These are phyloP conservation scores for Microbotryum violaceum DNA, from an alignment of 1,284 basidiomycete species.

Conservation along the genomic window DNA sequence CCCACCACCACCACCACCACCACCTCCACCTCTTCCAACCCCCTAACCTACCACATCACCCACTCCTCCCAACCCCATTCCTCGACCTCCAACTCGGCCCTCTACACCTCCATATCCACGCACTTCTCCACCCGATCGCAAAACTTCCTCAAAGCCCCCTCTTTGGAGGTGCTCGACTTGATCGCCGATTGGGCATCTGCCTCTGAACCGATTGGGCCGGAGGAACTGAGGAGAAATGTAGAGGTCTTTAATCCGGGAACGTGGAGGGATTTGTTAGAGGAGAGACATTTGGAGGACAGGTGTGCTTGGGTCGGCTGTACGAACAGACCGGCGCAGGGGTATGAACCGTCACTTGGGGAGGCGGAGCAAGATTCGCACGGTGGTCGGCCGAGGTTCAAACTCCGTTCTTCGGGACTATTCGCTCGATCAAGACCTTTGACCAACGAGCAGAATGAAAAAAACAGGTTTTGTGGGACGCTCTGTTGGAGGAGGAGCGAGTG, in stretches of 20 bases:
- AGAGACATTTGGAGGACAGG: conserved; percentile 11
- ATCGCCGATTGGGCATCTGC: neutral
- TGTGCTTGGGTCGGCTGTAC: conserved; percentile 1
- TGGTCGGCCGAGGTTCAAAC: too few relatives aligned
- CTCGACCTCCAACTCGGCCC: neutral
- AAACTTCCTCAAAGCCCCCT: neutral
- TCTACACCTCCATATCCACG: neutral
- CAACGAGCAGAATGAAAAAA: too few relatives aligned
- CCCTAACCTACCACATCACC: conserved; percentile 9
- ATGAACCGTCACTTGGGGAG: too few relatives aligned
- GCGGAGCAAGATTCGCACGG: too few relatives aligned
- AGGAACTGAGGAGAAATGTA: neutral
- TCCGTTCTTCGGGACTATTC: too few relatives aligned
- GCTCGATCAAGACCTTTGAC: too few relatives aligned
- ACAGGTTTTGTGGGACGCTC: too few relatives aligned
- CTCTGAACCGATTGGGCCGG: neutral
- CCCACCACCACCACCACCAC: neutral
- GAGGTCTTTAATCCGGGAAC: neutral
- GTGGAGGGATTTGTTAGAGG: conserved; percentile 19
- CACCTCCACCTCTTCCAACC: neutral
- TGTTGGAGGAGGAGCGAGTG: too few relatives aligned
- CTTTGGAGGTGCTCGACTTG: neutral
- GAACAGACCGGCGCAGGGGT: too few relatives aligned
- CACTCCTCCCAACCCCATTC: conserved; percentile 1
- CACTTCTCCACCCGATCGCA: neutral